Percentiles rank a stretch among this genome's conserved stretches.
Evolutionary conservation across 805 yeast genomes (phyloP).

Genomic region (Candida michaelii): DNA sequence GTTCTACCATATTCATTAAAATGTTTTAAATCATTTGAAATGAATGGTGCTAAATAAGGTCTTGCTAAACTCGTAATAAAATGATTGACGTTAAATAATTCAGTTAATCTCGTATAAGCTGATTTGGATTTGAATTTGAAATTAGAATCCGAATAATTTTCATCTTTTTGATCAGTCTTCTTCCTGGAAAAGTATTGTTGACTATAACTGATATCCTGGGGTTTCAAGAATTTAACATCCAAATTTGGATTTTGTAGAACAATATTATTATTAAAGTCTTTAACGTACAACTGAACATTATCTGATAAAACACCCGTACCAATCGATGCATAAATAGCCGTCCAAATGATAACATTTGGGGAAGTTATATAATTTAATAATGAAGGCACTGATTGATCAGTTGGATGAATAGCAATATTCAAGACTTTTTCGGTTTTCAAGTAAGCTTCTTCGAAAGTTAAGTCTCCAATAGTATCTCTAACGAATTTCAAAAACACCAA

Average conservation of each 20-base stretch:
- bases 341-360: slow-evolving; percentile 86
- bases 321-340: slow-evolving; percentile 85
- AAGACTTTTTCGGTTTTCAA: slow-evolving; percentile 73
- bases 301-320: slow-evolving; percentile 68
- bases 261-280: slow-evolving; percentile 58
- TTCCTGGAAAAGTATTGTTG: slow-evolving; percentile 38
- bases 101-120: slow-evolving; percentile 87
- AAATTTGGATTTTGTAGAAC: slow-evolving; percentile 49
- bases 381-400: slow-evolving; percentile 65
- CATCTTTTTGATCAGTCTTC: slow-evolving; percentile 15
- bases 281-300: slow-evolving; percentile 57
- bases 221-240: slow-evolving; percentile 42
- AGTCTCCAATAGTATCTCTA: slow-evolving; percentile 67
- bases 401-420: slow-evolving; percentile 84
- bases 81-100: slow-evolving; percentile 91
- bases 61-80: slow-evolving; percentile 88
- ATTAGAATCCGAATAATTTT: slow-evolving; percentile 16
- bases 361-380: slow-evolving; percentile 86
- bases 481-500: slow-evolving; percentile 77
- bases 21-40: slow-evolving; percentile 80
- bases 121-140: slow-evolving; percentile 32
- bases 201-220: slow-evolving; percentile 46
- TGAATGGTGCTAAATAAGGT: slow-evolving; percentile 88
- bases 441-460: slow-evolving; percentile 93
- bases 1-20: slow-evolving; percentile 44